phyloP scores from a whole-genome alignment of 345 rosid species.

The Combretum micranthum region DNA sequence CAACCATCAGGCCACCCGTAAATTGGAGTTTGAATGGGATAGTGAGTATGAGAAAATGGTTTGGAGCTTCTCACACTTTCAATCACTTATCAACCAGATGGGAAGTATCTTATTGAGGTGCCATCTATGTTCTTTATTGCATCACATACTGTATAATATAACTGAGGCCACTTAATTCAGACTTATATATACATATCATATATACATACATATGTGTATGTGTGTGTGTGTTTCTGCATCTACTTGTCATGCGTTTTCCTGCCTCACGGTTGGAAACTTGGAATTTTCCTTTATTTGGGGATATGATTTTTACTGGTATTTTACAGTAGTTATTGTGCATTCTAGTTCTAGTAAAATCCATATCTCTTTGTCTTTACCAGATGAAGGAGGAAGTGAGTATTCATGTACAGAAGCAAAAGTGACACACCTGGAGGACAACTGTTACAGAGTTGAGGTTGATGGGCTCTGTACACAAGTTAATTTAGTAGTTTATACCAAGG shows the following conservation, averaged over 20 bases:
- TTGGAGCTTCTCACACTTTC: slow-evolving; percentile 36
- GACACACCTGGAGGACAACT: slow-evolving; percentile 29
- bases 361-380: slow-evolving; percentile 19
- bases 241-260: no score
- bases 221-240: no score
- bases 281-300: no score
- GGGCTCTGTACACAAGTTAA: slow-evolving; percentile 46
- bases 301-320: no score
- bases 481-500: slow-evolving; percentile 63
- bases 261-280: no score
- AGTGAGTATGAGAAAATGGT: slow-evolving; percentile 38
- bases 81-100: slow-evolving; percentile 45
- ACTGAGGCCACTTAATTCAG: no score
- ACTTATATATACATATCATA: no score
- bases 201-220: no score
- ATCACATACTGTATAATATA: no score
- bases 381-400: slow-evolving; percentile 35
- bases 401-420: slow-evolving; percentile 42
- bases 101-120: slow-evolving; percentile 69
- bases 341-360: neutral
- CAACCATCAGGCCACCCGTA: slow-evolving; percentile 51
- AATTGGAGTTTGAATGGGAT: slow-evolving; percentile 73
- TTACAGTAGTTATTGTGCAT: neutral
- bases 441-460: slow-evolving; percentile 58
- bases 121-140: slow-evolving; percentile 7